phyloP scores from a whole-genome alignment of 2,329 filamentous ascomycete genomes.

The Epichloe baconii region DNA sequence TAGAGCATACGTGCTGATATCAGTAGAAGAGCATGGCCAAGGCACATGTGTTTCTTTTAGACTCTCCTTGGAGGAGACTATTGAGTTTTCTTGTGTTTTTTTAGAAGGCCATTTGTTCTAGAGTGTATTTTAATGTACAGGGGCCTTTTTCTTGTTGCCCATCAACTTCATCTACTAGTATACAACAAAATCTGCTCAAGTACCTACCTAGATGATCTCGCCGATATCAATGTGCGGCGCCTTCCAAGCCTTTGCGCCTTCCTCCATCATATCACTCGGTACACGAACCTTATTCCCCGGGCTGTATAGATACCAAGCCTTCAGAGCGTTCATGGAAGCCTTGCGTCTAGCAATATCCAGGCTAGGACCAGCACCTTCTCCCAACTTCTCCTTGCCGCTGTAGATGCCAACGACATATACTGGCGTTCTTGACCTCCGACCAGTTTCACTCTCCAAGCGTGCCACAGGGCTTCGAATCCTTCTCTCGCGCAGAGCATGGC shows the following conservation, averaged over 20 bases:
- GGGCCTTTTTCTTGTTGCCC: conserved; percentile 2
- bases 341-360: conserved; percentile 64
- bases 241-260: conserved; percentile 49
- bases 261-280: conserved; percentile 55
- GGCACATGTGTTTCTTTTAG: neutral
- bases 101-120: conserved; percentile 18
- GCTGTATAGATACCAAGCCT: conserved; percentile 93
- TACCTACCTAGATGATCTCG: conserved; percentile 42
- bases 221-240: conserved; percentile 57
- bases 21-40: neutral
- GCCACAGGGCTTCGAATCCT: conserved; percentile 76
- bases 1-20: neutral
- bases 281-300: conserved; percentile 52
- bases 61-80: neutral
- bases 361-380: conserved; percentile 72
- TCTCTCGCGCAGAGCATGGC: conserved; percentile 74
- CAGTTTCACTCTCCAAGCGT: conserved; percentile 80
- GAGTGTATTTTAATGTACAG: conserved; percentile 27
- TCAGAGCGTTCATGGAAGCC: conserved; percentile 74
- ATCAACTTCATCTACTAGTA: neutral
- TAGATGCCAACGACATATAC: conserved; percentile 93
- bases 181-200: neutral
- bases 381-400: conserved; percentile 80
- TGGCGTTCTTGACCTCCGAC: conserved; percentile 68
- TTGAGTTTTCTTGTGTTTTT: neutral